Percentiles rank a stretch among this genome's conserved stretches.
Evolutionary conservation across 805 yeast genomes (phyloP).

Genomic region (Sungouiella thailandica): DNA sequence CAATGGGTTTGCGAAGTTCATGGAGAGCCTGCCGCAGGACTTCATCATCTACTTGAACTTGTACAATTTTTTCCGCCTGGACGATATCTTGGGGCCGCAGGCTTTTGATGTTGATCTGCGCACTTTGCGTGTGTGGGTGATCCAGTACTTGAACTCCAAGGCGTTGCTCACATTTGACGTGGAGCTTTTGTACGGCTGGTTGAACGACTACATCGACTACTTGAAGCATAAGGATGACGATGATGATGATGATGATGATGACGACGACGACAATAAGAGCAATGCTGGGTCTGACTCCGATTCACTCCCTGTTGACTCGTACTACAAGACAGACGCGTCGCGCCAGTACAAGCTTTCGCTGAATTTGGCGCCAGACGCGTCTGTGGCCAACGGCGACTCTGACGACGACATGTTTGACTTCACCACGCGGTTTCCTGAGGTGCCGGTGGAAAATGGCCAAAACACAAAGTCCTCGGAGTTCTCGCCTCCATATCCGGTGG

Average conservation of each 20-base stretch:
- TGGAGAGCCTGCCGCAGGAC: conserved; percentile 32
- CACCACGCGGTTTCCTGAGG: conserved; percentile 11
- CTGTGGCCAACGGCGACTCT: not conserved
- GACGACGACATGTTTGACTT: conserved; percentile 9
- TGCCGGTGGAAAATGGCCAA: conserved; percentile 1
- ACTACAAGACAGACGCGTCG: not conserved
- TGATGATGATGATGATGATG: not conserved
- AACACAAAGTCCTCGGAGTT: not conserved
- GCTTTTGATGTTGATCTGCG: conserved; percentile 18
- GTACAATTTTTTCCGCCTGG: conserved; percentile 34
- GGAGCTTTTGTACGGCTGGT: conserved; percentile 33
- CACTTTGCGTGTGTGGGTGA: conserved; percentile 18
- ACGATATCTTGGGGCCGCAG: conserved; percentile 20
- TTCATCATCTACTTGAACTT: conserved; percentile 39
- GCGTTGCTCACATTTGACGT: conserved; percentile 31
- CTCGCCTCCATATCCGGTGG: not conserved
- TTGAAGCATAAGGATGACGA: conserved; percentile 24
- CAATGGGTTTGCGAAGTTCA: conserved; percentile 37
- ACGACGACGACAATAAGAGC: too few species aligned
- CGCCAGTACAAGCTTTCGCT: not conserved
- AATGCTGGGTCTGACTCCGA: not conserved
- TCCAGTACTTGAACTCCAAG: conserved; percentile 26
- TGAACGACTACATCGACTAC: conserved; percentile 35
- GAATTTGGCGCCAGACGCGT: not conserved
- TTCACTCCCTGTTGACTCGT: not conserved